These are phyloP conservation scores for Chaetomium tenue DNA, from an alignment of 495 filamentous ascomycete species.

Conservation along the genomic window DNA sequence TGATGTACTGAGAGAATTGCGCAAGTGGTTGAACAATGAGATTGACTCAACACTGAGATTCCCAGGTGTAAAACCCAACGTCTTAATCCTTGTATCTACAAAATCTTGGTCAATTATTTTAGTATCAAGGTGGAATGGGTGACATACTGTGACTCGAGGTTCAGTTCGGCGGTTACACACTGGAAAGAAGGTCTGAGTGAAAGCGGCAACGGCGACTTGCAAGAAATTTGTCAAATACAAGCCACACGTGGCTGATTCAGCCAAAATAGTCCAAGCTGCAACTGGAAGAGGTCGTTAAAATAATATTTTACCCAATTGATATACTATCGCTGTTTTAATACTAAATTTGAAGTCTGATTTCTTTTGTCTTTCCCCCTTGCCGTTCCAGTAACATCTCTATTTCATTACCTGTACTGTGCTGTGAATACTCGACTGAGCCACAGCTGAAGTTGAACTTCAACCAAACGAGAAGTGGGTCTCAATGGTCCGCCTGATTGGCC, in stretches of 20 bases:
- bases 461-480: slow-evolving; percentile 14
- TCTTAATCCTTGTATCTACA: background rate
- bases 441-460: background rate
- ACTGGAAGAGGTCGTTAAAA: background rate
- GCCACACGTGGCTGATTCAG: slow-evolving; percentile 29
- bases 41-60: background rate
- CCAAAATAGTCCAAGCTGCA: background rate
- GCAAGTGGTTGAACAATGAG: background rate
- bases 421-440: background rate
- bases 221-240: slow-evolving; percentile 23
- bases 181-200: background rate
- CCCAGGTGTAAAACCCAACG: background rate
- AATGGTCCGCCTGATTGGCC: slow-evolving; percentile 22
- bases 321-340: background rate
- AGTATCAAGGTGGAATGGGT: background rate
- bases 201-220: background rate
- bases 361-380: background rate
- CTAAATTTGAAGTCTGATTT: background rate
- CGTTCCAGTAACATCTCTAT: background rate
- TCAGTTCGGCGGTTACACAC: background rate
- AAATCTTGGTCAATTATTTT: background rate
- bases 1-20: background rate
- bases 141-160: background rate
- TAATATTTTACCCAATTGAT: background rate
- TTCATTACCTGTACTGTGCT: background rate